Percentiles rank a stretch among this genome's conserved stretches.
phyloP scores from a whole-genome alignment of 176 grass and related monocot species.

The Hyparrhenia diplandra region DNA sequence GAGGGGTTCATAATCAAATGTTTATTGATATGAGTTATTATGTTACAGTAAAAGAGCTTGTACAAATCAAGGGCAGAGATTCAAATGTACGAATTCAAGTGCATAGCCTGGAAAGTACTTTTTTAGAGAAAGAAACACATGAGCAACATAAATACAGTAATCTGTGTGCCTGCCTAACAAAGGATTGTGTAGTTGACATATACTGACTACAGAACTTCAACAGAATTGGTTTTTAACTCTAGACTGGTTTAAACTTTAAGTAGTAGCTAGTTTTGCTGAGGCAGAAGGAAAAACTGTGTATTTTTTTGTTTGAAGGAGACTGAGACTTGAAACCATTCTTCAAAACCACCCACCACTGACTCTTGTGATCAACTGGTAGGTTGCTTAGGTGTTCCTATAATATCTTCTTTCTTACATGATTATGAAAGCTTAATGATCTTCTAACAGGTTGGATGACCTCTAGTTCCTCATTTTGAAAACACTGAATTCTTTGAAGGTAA shows the following conservation, averaged over 20 bases:
- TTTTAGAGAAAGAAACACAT: not conserved
- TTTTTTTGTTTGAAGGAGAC: not conserved
- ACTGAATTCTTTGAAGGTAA: slow-evolving; percentile 33
- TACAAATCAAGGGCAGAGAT: not conserved
- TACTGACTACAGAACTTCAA: not conserved
- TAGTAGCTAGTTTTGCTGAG: not conserved
- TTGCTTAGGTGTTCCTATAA: not conserved
- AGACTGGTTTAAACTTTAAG: not conserved
- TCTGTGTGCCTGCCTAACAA: not conserved
- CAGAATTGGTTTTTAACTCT: not conserved
- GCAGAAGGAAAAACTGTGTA: not conserved
- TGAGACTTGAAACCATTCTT: not conserved
- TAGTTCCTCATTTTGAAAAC: slow-evolving; percentile 17
- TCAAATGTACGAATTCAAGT: not conserved
- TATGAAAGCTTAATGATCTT: slow-evolving; percentile 5
- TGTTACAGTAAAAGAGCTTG: not conserved
- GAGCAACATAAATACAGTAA: not conserved
- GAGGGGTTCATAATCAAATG: not conserved
- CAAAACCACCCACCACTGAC: not conserved
- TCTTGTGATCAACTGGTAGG: not conserved
- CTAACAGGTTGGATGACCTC: not conserved
- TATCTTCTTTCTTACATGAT: not conserved
- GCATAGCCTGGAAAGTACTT: not conserved
- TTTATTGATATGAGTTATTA: not conserved
- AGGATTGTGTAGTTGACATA: not conserved